Percentiles rank a stretch among this genome's conserved stretches.
Evolutionary conservation across 2,329 filamentous ascomycete genomes (phyloP).

Genomic region (Penicillium palitans): DNA sequence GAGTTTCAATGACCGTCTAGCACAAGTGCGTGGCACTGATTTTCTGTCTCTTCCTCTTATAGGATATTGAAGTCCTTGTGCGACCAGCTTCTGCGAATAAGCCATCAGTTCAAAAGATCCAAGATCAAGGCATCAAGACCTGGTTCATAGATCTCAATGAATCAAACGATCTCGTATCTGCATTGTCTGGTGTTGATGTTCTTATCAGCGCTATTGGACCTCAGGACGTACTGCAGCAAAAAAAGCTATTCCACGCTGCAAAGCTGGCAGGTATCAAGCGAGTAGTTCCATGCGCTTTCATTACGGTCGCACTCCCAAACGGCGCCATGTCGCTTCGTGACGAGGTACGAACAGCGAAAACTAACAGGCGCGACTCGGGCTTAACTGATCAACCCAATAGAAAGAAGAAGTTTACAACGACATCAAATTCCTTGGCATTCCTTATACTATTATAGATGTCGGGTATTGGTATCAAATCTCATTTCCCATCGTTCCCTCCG

Average conservation of each 20-base stretch:
- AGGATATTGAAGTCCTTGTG: conserved; percentile 48
- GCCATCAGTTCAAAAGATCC: conserved; percentile 18
- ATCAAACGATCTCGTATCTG: not conserved
- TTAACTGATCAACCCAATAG: conserved; percentile 12
- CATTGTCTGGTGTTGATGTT: conserved; percentile 36
- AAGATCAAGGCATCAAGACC: conserved; percentile 40
- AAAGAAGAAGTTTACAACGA: conserved; percentile 50
- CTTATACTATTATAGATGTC: conserved; percentile 54
- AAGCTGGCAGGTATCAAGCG: conserved; percentile 39
- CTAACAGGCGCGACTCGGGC: not conserved
- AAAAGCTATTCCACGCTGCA: conserved; percentile 34
- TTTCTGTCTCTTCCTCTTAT: not conserved
- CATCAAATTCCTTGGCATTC: conserved; percentile 43
- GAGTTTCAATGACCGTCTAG: not conserved
- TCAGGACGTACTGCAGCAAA: conserved; percentile 34
- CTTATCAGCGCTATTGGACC: conserved; percentile 42
- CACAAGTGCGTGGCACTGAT: not conserved
- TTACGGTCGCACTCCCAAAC: conserved; percentile 37
- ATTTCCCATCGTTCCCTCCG: conserved; percentile 24
- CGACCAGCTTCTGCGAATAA: conserved; percentile 47
- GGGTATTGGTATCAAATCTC: conserved; percentile 53
- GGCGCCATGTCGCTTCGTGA: conserved; percentile 34
- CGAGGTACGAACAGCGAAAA: conserved; percentile 14
- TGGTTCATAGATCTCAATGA: conserved; percentile 16
- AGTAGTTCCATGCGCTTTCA: conserved; percentile 46